Evolutionary conservation across 345 rosid genomes (phyloP), one percentile per base, ranked within the genome.

Genomic region (Eucalyptus virginea): DNA sequence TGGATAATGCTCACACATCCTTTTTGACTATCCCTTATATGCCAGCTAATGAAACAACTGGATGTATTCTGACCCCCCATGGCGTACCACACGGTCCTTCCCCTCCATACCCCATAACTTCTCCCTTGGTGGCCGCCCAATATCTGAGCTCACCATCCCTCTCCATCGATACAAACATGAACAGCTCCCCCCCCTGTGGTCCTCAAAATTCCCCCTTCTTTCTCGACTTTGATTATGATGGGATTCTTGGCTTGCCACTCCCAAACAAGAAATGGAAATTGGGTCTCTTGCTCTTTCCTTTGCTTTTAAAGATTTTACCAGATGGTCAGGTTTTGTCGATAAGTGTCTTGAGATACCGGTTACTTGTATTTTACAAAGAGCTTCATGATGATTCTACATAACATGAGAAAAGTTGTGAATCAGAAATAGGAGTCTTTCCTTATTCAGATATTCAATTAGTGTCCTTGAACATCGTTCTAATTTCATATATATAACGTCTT

Each of bases 391-490:
- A 52, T 0, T 52, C 58, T 52, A 21, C 58, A 21, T 52, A 52
- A 52, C 11, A 1, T 21, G 26, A 52, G 58, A 52, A 52, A 21
- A 21, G 11, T 52, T 19, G 0, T 52, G 58, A 11, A 8, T 52
- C 2, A 8, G 11, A 52, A 3, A 52, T 19, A 19, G 9, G 24
- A 52, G 9, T 52, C 4, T 52, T 52, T 7, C 56, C 9, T 18
- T 52, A 7, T 52, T 51, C 7, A 23, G 9, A 51, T 51, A 51
- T 51, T 51, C 4, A 51, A 7, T 17, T 1, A 18, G 23, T 51
- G 23, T 51, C 9, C 6, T 65, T 1, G 5, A 30, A 30, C 32
- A 30, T 60, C 0, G 0, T 51, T 18, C 2, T 51, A 7, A 51
- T 51, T 51, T 18, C 4, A 18, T 51, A 51, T 17, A 10, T 28